Evolutionary conservation across 768 basidiomycete species (phyloP), one percentile per base, ranked within the genome.

Genomic region (Termitomyces sp.): DNA sequence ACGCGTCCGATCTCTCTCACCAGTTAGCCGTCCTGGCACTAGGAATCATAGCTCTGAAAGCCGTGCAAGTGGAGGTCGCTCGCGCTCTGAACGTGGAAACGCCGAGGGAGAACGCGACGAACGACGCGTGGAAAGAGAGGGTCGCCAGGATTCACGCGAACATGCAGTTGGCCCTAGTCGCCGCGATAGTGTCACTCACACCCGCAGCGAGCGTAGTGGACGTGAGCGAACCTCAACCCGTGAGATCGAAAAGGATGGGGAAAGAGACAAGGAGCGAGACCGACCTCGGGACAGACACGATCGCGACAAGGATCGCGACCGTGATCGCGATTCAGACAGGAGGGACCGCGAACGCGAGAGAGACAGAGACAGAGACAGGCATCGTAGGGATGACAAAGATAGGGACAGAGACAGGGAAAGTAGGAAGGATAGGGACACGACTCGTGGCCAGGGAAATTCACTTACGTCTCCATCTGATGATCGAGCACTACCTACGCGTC

Each of bases 41-140:
- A 75, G 89, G 47, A 85, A 86, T 53, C 75, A 79, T 39, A 91
- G 89, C 61, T 69, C 74, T 39, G 89, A 91, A 56, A 90, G 89
- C 60, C 84, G 88, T 32, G 74, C 78, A 3, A 91, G 89, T 63
- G 85, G 81, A 18, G 85, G 84, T 38, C 83, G 85, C 47, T 65
- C 75, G 36, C 77, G 84, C 7, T 75, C 78, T 38, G 84, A 82
- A 58, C 78, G 82, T 48, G 74, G 70, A 39, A 74, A 70, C n/a
- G 72, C 70, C 15, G 80, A 81, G 16, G 73, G 65, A 33, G 74
- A 74, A 68, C 59, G 63, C 50, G 83, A 86, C 25, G 85, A 87
- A 29, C 75, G 77, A 58, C 73, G 78, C 32, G 50, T 65, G 10
- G 86, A 89, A 43, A 74, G 81, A 38, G 84, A 85, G 15, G 64